A percentile compares a stretch with the other conserved stretches of the same genome.
These are phyloP conservation scores for Coniochaeta sp. DNA, from an alignment of 2,329 filamentous ascomycete species.

Conservation along the genomic window DNA sequence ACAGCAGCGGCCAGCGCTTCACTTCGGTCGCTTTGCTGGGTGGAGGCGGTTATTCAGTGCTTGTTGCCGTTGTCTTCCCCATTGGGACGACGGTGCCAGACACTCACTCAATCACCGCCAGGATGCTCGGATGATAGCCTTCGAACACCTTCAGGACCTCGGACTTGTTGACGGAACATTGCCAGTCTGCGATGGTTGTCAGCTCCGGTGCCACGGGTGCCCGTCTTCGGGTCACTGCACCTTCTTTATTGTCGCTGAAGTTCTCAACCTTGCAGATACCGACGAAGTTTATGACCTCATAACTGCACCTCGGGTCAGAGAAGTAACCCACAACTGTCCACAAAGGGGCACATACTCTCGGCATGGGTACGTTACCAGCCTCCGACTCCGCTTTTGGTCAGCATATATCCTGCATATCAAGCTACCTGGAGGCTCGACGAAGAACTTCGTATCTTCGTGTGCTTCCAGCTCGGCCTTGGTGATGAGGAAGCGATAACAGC, in stretches of 20 bases:
- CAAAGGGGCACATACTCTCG: slow-evolving; percentile 12
- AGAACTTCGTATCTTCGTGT: slow-evolving; percentile 21
- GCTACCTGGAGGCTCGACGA: slow-evolving; percentile 18
- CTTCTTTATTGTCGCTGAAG: slow-evolving; percentile 1
- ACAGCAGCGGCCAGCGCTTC: slow-evolving; percentile 21
- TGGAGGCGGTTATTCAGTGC: not conserved
- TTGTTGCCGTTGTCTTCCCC: not conserved
- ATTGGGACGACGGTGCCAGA: not conserved
- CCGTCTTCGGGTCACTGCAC: not conserved
- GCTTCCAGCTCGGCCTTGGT: slow-evolving; percentile 18
- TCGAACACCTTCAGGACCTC: slow-evolving; percentile 5
- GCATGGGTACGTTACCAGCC: slow-evolving; percentile 18
- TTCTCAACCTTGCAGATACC: not conserved
- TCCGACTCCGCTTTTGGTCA: slow-evolving; percentile 8
- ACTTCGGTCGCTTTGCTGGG: slow-evolving; percentile 19
- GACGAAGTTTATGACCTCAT: slow-evolving; percentile 2
- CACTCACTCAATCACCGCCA: slow-evolving; percentile 5
- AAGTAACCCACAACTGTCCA: not conserved
- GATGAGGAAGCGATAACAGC: slow-evolving; percentile 29
- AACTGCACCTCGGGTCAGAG: not conserved
- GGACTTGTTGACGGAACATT: slow-evolving; percentile 8
- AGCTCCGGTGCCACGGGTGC: not conserved
- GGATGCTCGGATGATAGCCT: slow-evolving; percentile 8
- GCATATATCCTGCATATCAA: slow-evolving; percentile 15
- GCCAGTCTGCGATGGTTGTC: not conserved